These are phyloP conservation scores for Avena insularis DNA, from an alignment of 176 grass and related monocot genomes.

Conservation along the genomic window DNA sequence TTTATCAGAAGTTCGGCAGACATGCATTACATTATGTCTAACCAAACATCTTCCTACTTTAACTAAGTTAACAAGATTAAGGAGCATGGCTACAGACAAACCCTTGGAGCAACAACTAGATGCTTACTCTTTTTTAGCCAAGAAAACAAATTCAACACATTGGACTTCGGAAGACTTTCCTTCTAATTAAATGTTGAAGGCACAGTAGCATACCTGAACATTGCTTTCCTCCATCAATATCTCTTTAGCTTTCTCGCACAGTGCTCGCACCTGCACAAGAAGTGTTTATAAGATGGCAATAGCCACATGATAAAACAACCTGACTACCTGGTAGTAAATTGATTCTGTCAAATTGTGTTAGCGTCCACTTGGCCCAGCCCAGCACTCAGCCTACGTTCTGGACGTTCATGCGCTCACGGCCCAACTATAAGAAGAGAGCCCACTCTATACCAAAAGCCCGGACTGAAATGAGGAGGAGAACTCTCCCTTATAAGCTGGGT, in stretches of 20 bases:
- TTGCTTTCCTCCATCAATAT: slow-evolving; percentile 23
- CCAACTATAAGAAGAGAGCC: too few relatives aligned
- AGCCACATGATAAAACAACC: slow-evolving; percentile 1
- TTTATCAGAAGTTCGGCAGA: not conserved
- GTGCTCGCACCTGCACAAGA: not conserved
- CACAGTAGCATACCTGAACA: slow-evolving; percentile 13
- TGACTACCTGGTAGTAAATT: not conserved
- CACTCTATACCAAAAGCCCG: too few relatives aligned
- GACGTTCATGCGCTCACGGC: too few relatives aligned
- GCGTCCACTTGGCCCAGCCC: too few relatives aligned
- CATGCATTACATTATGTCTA: not conserved
- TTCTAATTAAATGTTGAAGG: slow-evolving; percentile 11
- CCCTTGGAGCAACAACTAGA: not conserved
- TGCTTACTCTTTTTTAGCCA: not conserved
- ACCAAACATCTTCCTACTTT: not conserved
- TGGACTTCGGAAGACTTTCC: not conserved
- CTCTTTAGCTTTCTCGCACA: slow-evolving; percentile 16
- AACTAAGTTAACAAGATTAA: not conserved
- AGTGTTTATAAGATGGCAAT: not conserved
- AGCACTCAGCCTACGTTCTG: too few relatives aligned
- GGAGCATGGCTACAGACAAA: not conserved
- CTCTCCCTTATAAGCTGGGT: too few relatives aligned
- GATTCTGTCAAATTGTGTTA: not conserved
- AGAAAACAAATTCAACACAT: not conserved
- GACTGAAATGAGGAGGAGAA: too few relatives aligned